A percentile compares a stretch with the other conserved stretches of the same genome.
These are phyloP conservation scores for Cercospora citrullina DNA, from an alignment of 2,329 filamentous ascomycete genomes.

Conservation along the genomic window DNA sequence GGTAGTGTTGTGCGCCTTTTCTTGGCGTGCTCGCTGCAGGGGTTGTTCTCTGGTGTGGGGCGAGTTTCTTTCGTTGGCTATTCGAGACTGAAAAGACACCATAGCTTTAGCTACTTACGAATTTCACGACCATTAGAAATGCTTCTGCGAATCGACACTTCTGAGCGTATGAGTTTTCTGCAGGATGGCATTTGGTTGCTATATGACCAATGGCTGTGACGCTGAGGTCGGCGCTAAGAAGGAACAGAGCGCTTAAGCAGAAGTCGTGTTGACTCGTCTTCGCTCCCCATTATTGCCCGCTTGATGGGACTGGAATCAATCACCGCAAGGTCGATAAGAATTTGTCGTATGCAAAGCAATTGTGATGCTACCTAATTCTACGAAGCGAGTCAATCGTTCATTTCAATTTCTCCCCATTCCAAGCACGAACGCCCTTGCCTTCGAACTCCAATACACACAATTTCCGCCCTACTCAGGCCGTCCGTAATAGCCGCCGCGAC, in stretches of 20 bases:
- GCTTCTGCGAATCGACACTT: not conserved
- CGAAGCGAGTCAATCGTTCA: not conserved
- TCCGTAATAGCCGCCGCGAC: not conserved
- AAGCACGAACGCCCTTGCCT: not conserved
- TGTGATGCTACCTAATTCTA: not conserved
- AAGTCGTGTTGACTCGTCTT: not conserved
- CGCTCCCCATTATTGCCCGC: not conserved
- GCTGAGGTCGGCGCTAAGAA: not conserved
- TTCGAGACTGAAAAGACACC: conserved; percentile 2
- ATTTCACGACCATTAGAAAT: not conserved
- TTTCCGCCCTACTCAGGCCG: not conserved
- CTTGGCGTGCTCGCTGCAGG: conserved; percentile 2
- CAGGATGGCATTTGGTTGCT: not conserved
- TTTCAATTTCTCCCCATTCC: not conserved
- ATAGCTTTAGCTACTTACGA: conserved; percentile 3
- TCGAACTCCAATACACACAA: not conserved
- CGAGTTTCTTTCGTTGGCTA: not conserved
- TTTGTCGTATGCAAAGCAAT: not conserved
- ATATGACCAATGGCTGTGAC: not conserved
- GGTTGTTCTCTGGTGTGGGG: not conserved
- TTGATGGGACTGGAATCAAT: not conserved
- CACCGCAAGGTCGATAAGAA: not conserved
- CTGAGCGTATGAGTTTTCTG: not conserved
- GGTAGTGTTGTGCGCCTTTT: not conserved
- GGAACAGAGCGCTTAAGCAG: not conserved